Percentiles rank a stretch among this genome's conserved stretches.
phyloP scores from a whole-genome alignment of 371 early-diverging fungal species.

The Caulochytrium protostelioides region DNA sequence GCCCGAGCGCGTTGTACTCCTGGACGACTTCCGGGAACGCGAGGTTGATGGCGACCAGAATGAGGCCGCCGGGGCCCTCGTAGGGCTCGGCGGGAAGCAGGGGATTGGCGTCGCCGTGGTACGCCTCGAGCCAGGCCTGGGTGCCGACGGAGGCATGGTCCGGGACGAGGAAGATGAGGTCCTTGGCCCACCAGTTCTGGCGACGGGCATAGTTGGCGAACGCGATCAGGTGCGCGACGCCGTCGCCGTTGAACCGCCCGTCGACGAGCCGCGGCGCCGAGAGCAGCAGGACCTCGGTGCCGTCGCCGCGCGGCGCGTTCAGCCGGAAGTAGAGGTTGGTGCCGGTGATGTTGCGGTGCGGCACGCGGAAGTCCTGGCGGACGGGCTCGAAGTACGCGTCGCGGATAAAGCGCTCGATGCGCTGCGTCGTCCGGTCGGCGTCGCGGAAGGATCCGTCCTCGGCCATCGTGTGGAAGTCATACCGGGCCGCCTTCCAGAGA shows the following conservation, averaged over 20 bases:
- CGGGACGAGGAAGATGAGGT: slow-evolving; percentile 62
- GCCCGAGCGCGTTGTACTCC: slow-evolving; percentile 45
- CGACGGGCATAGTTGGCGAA: slow-evolving; percentile 23
- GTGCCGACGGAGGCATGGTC: slow-evolving; percentile 51
- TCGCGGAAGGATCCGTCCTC: too few relatives aligned
- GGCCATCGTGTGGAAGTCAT: too few relatives aligned
- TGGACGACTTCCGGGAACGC: slow-evolving; percentile 50
- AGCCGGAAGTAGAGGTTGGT: too few relatives aligned
- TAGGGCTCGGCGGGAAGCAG: slow-evolving; percentile 5
- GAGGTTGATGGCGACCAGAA: slow-evolving; percentile 68
- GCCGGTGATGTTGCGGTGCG: too few relatives aligned
- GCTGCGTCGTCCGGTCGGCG: too few relatives aligned
- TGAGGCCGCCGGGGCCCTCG: slow-evolving; percentile 38
- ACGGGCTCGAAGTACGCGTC: too few relatives aligned
- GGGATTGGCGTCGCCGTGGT: slow-evolving; percentile 39
- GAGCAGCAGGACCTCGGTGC: slow-evolving; percentile 69
- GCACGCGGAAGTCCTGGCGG: too few relatives aligned
- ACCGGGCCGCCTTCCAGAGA: too few relatives aligned
- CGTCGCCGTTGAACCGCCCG: slow-evolving; percentile 44
- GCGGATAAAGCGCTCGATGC: too few relatives aligned
- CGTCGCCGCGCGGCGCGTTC: slow-evolving; percentile 74
- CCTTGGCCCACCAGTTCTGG: slow-evolving; percentile 52
- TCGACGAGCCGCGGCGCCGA: slow-evolving; percentile 45
- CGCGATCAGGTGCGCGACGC: slow-evolving; percentile 44
- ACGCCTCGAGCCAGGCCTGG: slow-evolving; percentile 73